Conservation (phyloP, 192 early-diverging fungal genomes). For the Gaertneriomyces semiglobifer region DNA sequence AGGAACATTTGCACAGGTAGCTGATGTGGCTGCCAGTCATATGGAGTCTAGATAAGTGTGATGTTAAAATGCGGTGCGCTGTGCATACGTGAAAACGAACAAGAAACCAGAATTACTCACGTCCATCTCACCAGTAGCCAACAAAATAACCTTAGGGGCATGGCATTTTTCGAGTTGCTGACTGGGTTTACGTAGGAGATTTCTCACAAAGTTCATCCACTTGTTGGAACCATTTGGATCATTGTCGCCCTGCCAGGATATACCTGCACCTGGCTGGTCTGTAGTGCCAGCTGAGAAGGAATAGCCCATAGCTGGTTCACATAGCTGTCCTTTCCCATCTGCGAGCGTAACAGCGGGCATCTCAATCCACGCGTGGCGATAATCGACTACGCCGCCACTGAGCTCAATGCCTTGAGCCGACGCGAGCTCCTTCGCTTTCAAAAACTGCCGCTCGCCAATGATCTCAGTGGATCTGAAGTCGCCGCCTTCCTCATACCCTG, state of each 20-base stretch:
- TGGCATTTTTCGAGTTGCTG: conserved; percentile 47
- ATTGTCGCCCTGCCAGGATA: conserved; percentile 29
- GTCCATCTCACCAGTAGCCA: conserved; percentile 55
- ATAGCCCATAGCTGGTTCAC: conserved; percentile 47
- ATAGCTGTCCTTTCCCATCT: conserved; percentile 7
- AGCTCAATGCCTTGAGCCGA: not conserved
- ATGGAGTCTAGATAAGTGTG: conserved; percentile 18
- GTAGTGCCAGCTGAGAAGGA: conserved; percentile 55
- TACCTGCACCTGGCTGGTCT: conserved; percentile 32
- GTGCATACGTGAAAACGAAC: not conserved
- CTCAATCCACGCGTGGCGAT: conserved; percentile 44
- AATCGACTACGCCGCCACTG: conserved; percentile 25
- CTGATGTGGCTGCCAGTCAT: conserved; percentile 48
- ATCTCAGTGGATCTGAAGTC: conserved; percentile 35
- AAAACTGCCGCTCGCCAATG: conserved; percentile 39
- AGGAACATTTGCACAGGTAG: conserved; percentile 54
- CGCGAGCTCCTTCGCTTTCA: conserved; percentile 23
- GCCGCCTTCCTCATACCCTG: conserved; percentile 38
- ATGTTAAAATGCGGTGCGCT: conserved; percentile 1
- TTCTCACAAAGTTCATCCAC: conserved; percentile 25
- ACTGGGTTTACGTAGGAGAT: conserved; percentile 23
- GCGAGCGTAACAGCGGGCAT: conserved; percentile 30
- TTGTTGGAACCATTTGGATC: conserved; percentile 17
- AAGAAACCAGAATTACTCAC: not conserved
- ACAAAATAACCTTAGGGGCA: conserved; percentile 51